phyloP scores from a whole-genome alignment of 345 rosid genomes.

The Hibiscus trionum region DNA sequence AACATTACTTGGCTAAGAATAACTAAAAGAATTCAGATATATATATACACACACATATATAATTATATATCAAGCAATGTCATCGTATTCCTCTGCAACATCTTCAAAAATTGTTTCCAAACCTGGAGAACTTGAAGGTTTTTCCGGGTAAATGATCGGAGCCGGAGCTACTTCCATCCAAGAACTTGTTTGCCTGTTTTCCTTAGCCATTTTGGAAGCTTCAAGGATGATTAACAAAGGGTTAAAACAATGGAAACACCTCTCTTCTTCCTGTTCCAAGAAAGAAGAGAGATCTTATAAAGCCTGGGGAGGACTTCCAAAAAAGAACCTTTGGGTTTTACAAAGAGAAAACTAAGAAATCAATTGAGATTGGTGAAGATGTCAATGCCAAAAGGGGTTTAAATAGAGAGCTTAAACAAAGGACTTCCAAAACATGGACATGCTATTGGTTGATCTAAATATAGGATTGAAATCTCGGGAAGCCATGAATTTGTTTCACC shows the following conservation, averaged over 20 bases:
- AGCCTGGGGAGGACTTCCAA: neutral
- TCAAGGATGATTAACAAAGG: neutral
- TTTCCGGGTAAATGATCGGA: neutral
- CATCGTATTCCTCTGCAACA: neutral
- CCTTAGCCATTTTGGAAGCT: neutral
- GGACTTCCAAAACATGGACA: too few species aligned
- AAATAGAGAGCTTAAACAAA: neutral
- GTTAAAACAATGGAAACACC: neutral
- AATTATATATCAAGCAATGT: neutral
- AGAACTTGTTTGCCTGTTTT: neutral
- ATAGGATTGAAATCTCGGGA: neutral
- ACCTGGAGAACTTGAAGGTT: neutral
- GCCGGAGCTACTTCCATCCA: neutral
- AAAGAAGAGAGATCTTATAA: constrained; percentile 1
- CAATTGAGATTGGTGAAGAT: neutral
- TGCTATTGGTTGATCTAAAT: neutral
- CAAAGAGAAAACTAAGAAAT: neutral
- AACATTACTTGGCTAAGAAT: neutral
- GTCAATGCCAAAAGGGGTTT: neutral
- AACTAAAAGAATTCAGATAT: neutral
- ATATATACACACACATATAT: too few species aligned
- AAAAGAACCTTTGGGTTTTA: neutral
- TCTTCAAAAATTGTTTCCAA: neutral
- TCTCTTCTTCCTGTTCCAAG: constrained; percentile 1
- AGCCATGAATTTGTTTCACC: neutral